Evolutionary conservation across 306 rosid species (phyloP).

Genomic region (Cyamopsis tetragonoloba): DNA sequence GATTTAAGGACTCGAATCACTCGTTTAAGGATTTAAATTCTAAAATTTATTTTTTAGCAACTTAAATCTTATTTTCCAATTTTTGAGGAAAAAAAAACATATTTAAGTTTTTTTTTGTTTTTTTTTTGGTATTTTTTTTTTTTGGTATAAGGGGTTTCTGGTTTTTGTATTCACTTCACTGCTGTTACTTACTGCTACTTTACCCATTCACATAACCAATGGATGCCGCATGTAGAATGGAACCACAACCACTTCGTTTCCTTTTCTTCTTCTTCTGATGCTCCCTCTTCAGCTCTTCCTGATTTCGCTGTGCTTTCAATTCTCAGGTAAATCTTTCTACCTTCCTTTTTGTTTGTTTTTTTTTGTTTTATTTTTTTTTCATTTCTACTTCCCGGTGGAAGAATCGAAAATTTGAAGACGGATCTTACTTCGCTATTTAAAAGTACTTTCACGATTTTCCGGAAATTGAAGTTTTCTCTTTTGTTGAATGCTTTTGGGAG

Average conservation of each 20-base stretch:
- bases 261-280: neutral
- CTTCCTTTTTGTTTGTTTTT: neutral
- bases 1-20: too few relatives aligned
- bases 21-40: too few relatives aligned
- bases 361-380: too few relatives aligned
- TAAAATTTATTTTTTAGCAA: too few relatives aligned
- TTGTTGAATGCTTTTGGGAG: neutral
- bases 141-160: too few relatives aligned
- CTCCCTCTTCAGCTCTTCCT: neutral
- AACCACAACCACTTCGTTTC: conserved; percentile 5
- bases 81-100: too few relatives aligned
- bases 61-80: too few relatives aligned
- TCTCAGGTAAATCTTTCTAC: conserved; percentile 30
- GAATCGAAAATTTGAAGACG: conserved; percentile 10
- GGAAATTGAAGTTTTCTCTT: neutral
- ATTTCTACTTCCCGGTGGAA: too few relatives aligned
- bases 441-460: neutral
- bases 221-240: conserved; percentile 17
- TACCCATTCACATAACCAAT: neutral
- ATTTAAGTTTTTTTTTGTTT: too few relatives aligned
- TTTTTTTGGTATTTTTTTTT: too few relatives aligned
- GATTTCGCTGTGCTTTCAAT: neutral
- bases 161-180: too few relatives aligned
- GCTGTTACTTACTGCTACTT: neutral
- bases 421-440: neutral